Evolutionary conservation across 352 stramenopile genomes (phyloP).

Genomic region (Thalassiosira livingstoniorum): DNA sequence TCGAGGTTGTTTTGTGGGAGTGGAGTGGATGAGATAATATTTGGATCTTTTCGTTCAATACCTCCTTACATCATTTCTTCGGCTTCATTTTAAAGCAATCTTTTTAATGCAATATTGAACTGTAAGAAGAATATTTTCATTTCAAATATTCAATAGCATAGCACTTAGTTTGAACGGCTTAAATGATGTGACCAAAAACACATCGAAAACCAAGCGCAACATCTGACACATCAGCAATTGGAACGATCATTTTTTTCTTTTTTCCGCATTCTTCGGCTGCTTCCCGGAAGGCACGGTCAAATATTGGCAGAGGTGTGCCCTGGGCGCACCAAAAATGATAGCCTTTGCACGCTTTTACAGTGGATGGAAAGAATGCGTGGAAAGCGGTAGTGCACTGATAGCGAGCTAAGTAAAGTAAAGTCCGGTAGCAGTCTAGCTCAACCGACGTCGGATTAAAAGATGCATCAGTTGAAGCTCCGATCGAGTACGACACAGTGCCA

Average conservation of each 20-base stretch:
- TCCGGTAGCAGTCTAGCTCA: slow-evolving; percentile 83
- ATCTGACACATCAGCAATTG: slow-evolving; percentile 76
- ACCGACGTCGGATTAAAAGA: slow-evolving; percentile 20
- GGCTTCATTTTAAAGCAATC: too few relatives aligned
- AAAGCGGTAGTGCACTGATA: slow-evolving; percentile 86
- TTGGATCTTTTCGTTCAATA: too few relatives aligned
- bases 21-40: too few relatives aligned
- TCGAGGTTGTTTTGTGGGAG: too few relatives aligned
- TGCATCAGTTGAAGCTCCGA: slow-evolving; percentile 37
- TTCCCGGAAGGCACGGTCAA: slow-evolving; percentile 83
- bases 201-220: slow-evolving; percentile 82
- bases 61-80: too few relatives aligned
- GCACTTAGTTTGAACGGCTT: slow-evolving; percentile 14
- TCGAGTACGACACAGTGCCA: slow-evolving; percentile 26
- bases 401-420: slow-evolving; percentile 80
- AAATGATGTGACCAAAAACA: slow-evolving; percentile 85
- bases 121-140: neutral
- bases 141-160: neutral
- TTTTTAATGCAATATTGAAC: neutral
- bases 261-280: slow-evolving; percentile 65
- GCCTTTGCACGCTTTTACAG: slow-evolving; percentile 80
- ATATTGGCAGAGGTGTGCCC: slow-evolving; percentile 77
- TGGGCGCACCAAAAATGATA: slow-evolving; percentile 87
- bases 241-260: slow-evolving; percentile 53
- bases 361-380: slow-evolving; percentile 84